Evolutionary conservation across 495 filamentous ascomycete species (phyloP).

Genomic region (Penicillium nucicola): DNA sequence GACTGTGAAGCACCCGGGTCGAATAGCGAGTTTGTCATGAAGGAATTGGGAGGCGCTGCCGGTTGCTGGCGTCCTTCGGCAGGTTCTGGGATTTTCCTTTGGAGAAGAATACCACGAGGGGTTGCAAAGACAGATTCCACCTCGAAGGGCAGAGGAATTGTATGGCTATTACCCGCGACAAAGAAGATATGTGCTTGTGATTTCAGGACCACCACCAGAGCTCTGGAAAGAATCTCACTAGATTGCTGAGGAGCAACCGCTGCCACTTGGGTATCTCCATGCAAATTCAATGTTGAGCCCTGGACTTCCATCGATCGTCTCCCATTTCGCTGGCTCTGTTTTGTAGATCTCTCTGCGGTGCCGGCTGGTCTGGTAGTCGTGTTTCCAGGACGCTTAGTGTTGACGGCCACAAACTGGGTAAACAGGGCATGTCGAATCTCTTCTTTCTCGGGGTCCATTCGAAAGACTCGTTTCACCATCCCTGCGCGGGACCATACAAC

Average conservation of each 20-base stretch:
- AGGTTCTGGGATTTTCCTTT: slow-evolving; percentile 60
- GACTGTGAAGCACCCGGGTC: slow-evolving; percentile 44
- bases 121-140: slow-evolving; percentile 83
- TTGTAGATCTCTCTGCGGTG: slow-evolving; percentile 2
- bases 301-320: slow-evolving; percentile 11
- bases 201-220: slow-evolving; percentile 87
- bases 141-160: slow-evolving; percentile 91
- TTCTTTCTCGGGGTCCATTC: slow-evolving; percentile 83
- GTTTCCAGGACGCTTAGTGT: slow-evolving; percentile 18
- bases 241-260: slow-evolving; percentile 14
- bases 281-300: slow-evolving; percentile 21
- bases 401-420: slow-evolving; percentile 67
- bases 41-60: slow-evolving; percentile 72
- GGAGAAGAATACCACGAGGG: slow-evolving; percentile 77
- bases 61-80: slow-evolving; percentile 15
- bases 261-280: slow-evolving; percentile 16
- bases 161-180: slow-evolving; percentile 81
- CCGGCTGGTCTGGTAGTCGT: neutral
- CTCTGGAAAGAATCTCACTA: slow-evolving; percentile 44
- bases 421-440: slow-evolving; percentile 78
- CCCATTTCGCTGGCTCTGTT: slow-evolving; percentile 14
- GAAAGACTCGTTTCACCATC: slow-evolving; percentile 81
- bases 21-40: slow-evolving; percentile 60
- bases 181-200: slow-evolving; percentile 93
- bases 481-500: slow-evolving; percentile 91